A percentile compares a stretch with the other conserved stretches of the same genome.
These are phyloP conservation scores for Trichoderma pleuroti DNA, from an alignment of 2,329 filamentous ascomycete species.

Conservation along the genomic window DNA sequence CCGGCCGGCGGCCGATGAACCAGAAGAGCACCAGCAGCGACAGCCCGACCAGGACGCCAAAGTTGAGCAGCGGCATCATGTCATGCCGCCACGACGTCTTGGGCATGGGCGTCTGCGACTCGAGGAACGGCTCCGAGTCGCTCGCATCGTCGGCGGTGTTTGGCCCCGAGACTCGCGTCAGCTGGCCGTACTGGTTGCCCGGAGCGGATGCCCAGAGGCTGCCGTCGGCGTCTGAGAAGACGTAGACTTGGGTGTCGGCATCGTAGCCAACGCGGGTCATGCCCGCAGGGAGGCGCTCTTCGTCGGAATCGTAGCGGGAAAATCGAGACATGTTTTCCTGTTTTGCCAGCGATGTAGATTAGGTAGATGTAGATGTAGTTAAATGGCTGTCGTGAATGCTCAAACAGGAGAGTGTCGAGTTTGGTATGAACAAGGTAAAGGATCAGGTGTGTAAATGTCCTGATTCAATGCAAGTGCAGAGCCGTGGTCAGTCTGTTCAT, in stretches of 20 bases:
- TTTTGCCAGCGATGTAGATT: not conserved
- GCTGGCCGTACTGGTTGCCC: conserved; percentile 47
- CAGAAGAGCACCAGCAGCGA: conserved; percentile 50
- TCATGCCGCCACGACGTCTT: conserved; percentile 49
- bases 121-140: conserved; percentile 34
- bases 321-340: conserved; percentile 39
- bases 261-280: conserved; percentile 56
- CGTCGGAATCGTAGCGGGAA: conserved; percentile 45
- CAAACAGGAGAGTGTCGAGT: not conserved
- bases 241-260: conserved; percentile 52
- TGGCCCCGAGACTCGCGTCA: conserved; percentile 38
- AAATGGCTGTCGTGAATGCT: not conserved
- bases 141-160: conserved; percentile 26
- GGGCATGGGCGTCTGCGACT: conserved; percentile 22
- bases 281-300: conserved; percentile 52
- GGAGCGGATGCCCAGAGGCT: conserved; percentile 49
- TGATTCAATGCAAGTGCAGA: not conserved
- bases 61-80: conserved; percentile 55
- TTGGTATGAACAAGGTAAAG: not conserved
- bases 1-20: conserved; percentile 38
- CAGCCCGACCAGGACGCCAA: conserved; percentile 51
- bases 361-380: not conserved
- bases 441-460: not conserved
- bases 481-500: not conserved
- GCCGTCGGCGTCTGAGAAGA: conserved; percentile 48